phyloP scores from a whole-genome alignment of 805 yeast species.

The Ogataea glucozyma region DNA sequence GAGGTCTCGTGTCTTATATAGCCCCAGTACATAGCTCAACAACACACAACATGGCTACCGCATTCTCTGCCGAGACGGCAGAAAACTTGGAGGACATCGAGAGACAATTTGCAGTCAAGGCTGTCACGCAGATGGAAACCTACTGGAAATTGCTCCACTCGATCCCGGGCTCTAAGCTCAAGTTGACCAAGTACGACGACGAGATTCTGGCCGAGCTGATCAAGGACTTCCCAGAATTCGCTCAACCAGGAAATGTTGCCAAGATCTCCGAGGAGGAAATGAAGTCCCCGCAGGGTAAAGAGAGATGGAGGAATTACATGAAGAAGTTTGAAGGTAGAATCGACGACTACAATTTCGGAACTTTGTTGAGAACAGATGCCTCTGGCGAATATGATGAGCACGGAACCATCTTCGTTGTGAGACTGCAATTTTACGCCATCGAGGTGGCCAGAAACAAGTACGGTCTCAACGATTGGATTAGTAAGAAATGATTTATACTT shows the following conservation, averaged over 20 bases:
- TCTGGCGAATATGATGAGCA: slow-evolving; percentile 76
- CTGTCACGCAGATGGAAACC: slow-evolving; percentile 92
- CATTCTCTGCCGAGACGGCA: slow-evolving; percentile 73
- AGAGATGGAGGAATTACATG: slow-evolving; percentile 87
- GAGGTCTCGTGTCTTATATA: too few species aligned
- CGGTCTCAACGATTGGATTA: slow-evolving; percentile 91
- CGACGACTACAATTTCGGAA: slow-evolving; percentile 94
- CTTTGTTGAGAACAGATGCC: slow-evolving; percentile 76
- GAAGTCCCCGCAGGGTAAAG: slow-evolving; percentile 79
- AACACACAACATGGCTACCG: slow-evolving; percentile 6
- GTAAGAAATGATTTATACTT: slow-evolving; percentile 30
- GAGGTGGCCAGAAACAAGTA: slow-evolving; percentile 91
- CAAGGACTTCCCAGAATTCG: slow-evolving; percentile 86
- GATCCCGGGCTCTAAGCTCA: slow-evolving; percentile 77
- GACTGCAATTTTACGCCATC: slow-evolving; percentile 92
- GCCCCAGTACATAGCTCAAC: neutral
- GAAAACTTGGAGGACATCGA: slow-evolving; percentile 95
- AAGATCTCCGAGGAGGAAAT: slow-evolving; percentile 73
- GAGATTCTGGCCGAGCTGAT: slow-evolving; percentile 62
- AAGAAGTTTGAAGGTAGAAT: slow-evolving; percentile 76
- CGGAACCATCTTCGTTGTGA: slow-evolving; percentile 83
- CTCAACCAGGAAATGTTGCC: slow-evolving; percentile 55
- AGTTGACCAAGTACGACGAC: slow-evolving; percentile 70
- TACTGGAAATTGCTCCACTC: slow-evolving; percentile 81
- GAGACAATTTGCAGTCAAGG: slow-evolving; percentile 96